Evolutionary conservation across 2,329 filamentous ascomycete species (phyloP).

Genomic region (Stachybotrys elegans): DNA sequence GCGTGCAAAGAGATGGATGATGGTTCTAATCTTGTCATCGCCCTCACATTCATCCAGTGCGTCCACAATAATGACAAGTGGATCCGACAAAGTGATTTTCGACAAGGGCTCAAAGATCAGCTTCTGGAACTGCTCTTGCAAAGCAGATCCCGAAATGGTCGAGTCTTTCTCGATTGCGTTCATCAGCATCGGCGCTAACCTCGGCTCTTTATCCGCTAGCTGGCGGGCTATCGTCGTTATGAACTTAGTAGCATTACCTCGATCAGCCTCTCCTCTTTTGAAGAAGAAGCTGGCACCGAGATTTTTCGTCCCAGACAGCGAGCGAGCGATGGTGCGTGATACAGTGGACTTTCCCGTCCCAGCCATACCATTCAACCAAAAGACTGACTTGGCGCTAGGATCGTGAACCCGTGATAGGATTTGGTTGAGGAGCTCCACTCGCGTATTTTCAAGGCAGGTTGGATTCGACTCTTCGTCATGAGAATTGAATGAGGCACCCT

Average conservation of each 20-base stretch:
- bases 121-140: slow-evolving; percentile 31
- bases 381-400: slow-evolving; percentile 16
- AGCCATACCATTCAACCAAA: slow-evolving; percentile 33
- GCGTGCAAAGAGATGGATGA: slow-evolving; percentile 20
- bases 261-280: slow-evolving; percentile 32
- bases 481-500: slow-evolving; percentile 25
- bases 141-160: slow-evolving; percentile 18
- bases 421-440: slow-evolving; percentile 21
- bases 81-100: not conserved
- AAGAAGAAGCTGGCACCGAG: slow-evolving; percentile 40
- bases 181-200: slow-evolving; percentile 17
- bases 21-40: slow-evolving; percentile 17
- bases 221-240: slow-evolving; percentile 34
- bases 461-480: slow-evolving; percentile 23
- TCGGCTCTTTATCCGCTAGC: slow-evolving; percentile 20
- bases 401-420: slow-evolving; percentile 23
- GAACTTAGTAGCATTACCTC: slow-evolving; percentile 27
- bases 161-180: slow-evolving; percentile 23
- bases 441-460: slow-evolving; percentile 22
- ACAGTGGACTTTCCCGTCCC: slow-evolving; percentile 36
- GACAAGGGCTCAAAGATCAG: slow-evolving; percentile 19
- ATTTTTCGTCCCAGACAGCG: slow-evolving; percentile 5
- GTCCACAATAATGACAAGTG: slow-evolving; percentile 2
- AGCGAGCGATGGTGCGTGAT: slow-evolving; percentile 25
- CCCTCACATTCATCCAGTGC: not conserved